Evolutionary conservation across 192 early-diverging fungal genomes (phyloP).

Genomic region (Podochytrium sp.): DNA sequence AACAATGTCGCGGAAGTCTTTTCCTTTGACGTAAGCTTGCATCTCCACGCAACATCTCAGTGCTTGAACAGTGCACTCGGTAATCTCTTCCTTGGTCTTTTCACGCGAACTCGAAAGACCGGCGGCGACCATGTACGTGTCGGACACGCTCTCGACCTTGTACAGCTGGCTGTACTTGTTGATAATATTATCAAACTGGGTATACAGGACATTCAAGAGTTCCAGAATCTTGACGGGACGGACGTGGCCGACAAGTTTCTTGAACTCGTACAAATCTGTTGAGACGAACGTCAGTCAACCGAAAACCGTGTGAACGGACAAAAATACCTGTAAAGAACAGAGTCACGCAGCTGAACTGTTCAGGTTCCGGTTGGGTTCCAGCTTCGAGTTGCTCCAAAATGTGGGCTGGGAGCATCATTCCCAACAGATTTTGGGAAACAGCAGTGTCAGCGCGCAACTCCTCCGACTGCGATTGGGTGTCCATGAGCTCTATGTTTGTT

Average conservation of each 20-base stretch:
- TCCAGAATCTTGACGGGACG: constrained; percentile 26
- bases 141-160: constrained; percentile 40
- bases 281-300: background rate
- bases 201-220: constrained; percentile 30
- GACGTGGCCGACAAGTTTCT: constrained; percentile 15
- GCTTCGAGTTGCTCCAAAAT: constrained; percentile 34
- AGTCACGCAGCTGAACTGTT: constrained; percentile 23
- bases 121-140: constrained; percentile 41
- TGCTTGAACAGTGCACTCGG: constrained; percentile 24
- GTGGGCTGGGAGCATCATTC: constrained; percentile 41
- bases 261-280: constrained; percentile 28
- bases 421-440: constrained; percentile 26
- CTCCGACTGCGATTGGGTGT: constrained; percentile 31
- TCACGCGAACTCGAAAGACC: constrained; percentile 17
- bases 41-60: constrained; percentile 21
- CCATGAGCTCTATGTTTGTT: constrained; percentile 15
- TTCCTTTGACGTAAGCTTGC: background rate
- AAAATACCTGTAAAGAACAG: constrained; percentile 32
- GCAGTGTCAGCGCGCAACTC: constrained; percentile 30
- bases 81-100: constrained; percentile 16
- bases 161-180: constrained; percentile 20
- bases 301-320: background rate
- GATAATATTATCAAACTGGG: constrained; percentile 31
- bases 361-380: constrained; percentile 27
- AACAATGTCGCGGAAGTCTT: constrained; percentile 24